phyloP scores from a whole-genome alignment of 441 rosid genomes.

The Arabidopsis lyrata region DNA sequence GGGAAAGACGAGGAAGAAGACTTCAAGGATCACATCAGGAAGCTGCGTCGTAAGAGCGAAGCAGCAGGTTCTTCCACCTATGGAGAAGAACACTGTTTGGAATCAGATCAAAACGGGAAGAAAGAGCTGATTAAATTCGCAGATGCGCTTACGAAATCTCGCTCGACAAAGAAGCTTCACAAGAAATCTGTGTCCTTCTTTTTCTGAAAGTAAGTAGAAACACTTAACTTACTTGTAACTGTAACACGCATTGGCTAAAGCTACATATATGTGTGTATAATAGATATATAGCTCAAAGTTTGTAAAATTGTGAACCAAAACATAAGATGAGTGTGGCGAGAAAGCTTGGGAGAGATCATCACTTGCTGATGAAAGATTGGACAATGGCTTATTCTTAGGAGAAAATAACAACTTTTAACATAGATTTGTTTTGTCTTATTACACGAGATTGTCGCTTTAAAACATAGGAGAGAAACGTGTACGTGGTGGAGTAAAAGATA shows the following conservation, averaged over 20 bases:
- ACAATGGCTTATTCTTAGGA: not conserved
- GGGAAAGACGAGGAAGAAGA: slow-evolving; percentile 49
- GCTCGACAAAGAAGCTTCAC: slow-evolving; percentile 34
- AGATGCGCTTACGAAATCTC: slow-evolving; percentile 58
- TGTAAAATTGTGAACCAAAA: slow-evolving; percentile 36
- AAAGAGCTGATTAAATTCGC: slow-evolving; percentile 71
- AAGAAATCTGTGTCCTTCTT: slow-evolving; percentile 57
- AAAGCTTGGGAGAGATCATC: not conserved
- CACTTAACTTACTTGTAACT: slow-evolving; percentile 5
- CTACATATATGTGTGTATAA: slow-evolving; percentile 6
- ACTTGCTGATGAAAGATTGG: not conserved
- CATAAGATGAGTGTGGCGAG: slow-evolving; percentile 10
- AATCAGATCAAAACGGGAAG: slow-evolving; percentile 37
- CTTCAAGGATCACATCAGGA: slow-evolving; percentile 42
- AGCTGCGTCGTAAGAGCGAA: slow-evolving; percentile 34
- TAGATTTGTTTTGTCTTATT: not conserved
- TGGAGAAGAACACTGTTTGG: slow-evolving; percentile 43
- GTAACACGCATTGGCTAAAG: slow-evolving; percentile 2
- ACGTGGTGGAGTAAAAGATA: not conserved
- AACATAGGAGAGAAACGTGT: not conserved
- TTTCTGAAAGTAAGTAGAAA: slow-evolving; percentile 36
- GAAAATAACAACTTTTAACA: not conserved
- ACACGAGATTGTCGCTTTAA: not conserved
- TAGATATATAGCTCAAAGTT: slow-evolving; percentile 20
- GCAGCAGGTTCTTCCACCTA: slow-evolving; percentile 12